Evolutionary conservation across 1,284 basidiomycete genomes (phyloP), one percentile per base, ranked within the genome.

Genomic region (Coniferiporia sulphurascens): DNA sequence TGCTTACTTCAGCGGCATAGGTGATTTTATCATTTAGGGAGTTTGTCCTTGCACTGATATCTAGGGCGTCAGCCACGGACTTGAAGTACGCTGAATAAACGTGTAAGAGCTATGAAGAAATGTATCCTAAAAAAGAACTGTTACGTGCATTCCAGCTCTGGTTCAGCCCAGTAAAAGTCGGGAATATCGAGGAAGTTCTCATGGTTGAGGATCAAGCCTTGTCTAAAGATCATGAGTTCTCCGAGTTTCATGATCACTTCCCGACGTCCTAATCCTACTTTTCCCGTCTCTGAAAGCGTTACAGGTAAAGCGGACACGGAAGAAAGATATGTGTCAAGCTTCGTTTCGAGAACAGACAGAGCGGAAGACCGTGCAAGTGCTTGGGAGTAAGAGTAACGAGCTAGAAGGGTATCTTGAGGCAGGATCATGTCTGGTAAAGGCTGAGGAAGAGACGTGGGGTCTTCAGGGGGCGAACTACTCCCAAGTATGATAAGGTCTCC

Each of bases 401-500:
- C 90, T 1, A 94, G 77, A 1, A 95, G 76, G 0, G 89, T 89
- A 48, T 85, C 80, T 44, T 71, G 69, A 1, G 87, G 86, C 46
- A 70, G 63, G 13, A 63, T 55, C 34, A 87, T 73, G 0, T 70
- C 70, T 13, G 69, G 69, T 35, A 72, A 72, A 66, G 81, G 80
- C 1, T 79, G 71, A 1, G 79, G 77, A 15, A 84, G 70, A 1
- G 75, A 73, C 17, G 72, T 66, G 0, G 80, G 80, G 66, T 74
- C 59, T 70, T 76, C 71, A 43, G 78, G 74, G 15, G 81, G 75
- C 1, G 84, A 77, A 17, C 80, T 82, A 54, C 82, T 78, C 2
- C 93, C 93, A n/a, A 95, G 82, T 54, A 95, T 89, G 62, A 95
- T 94, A 59, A 95, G 73, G 69, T 95, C 93, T 46, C 93, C 93